phyloP scores from a whole-genome alignment of 108 stramenopile species.

The Nitzschia sp. region DNA sequence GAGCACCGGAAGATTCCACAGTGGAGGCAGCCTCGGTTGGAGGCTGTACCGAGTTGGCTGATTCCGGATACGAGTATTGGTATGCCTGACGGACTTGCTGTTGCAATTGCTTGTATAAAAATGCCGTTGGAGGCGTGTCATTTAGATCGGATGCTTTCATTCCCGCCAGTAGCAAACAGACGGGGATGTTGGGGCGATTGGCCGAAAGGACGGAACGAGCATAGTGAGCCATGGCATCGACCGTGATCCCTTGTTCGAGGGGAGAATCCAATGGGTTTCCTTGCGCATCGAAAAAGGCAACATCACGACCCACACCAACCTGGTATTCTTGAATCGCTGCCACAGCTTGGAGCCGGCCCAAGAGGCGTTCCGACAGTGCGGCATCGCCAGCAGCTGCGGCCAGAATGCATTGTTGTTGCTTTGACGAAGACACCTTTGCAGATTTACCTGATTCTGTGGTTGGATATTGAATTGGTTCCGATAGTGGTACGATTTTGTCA shows the following conservation, averaged over 20 bases:
- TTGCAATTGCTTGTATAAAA: conserved; percentile 13
- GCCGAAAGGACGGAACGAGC: conserved; percentile 49
- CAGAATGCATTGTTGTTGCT: conserved; percentile 45
- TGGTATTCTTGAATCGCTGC: conserved; percentile 62
- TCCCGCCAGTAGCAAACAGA: conserved; percentile 69
- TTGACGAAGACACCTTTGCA: no score
- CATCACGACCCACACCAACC: conserved; percentile 65
- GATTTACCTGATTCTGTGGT: background rate
- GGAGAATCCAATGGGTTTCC: background rate
- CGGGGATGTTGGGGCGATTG: conserved; percentile 38
- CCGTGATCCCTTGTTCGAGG: conserved; percentile 46
- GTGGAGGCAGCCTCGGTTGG: background rate
- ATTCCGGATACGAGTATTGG: conserved; percentile 8
- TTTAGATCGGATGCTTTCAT: conserved; percentile 40
- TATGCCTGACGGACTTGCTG: conserved; percentile 12
- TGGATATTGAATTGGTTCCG: conserved; percentile 25
- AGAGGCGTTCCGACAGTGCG: conserved; percentile 66
- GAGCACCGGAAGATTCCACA: no score
- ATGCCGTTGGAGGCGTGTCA: background rate
- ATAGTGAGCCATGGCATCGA: conserved; percentile 59
- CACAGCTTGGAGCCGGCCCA: conserved; percentile 46
- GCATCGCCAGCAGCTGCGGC: conserved; percentile 72
- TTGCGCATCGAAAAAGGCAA: conserved; percentile 22
- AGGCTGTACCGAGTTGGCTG: background rate
- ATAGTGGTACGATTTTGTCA: conserved; percentile 60